Evolutionary conservation across 441 rosid genomes (phyloP).

Genomic region (Oxalis stricta): DNA sequence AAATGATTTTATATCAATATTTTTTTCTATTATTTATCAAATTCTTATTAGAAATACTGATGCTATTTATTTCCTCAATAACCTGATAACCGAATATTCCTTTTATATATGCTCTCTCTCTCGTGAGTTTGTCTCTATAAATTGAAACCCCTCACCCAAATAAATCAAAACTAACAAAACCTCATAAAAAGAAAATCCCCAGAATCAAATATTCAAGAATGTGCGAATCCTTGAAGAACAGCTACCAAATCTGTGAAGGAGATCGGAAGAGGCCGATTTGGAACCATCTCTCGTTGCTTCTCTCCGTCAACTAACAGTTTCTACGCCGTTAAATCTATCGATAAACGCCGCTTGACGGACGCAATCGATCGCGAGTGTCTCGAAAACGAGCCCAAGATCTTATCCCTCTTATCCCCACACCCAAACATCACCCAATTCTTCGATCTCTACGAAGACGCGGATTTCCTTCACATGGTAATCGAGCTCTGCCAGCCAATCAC

Average conservation of each 20-base stretch:
- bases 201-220: no score
- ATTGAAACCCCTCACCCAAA: no score
- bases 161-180: no score
- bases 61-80: no score
- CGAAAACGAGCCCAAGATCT: slow-evolving; percentile 41
- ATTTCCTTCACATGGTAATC: slow-evolving; percentile 39
- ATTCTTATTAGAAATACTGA: no score
- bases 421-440: slow-evolving; percentile 30
- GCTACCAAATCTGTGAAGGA: slow-evolving; percentile 35
- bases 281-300: slow-evolving; percentile 34
- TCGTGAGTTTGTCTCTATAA: no score
- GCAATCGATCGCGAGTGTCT: slow-evolving; percentile 48
- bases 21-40: no score
- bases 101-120: no score
- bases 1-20: no score
- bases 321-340: slow-evolving; percentile 50
- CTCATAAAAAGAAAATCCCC: no score
- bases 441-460: slow-evolving; percentile 30
- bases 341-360: slow-evolving; percentile 40
- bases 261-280: slow-evolving; percentile 62
- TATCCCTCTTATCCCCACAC: slow-evolving; percentile 33
- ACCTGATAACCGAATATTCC: no score
- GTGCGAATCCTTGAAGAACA: slow-evolving; percentile 32
- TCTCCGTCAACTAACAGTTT: slow-evolving; percentile 15
- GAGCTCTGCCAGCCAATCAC: slow-evolving; percentile 37